Conservation (phyloP, 768 basidiomycete genomes). For the Epithele typhae region DNA sequence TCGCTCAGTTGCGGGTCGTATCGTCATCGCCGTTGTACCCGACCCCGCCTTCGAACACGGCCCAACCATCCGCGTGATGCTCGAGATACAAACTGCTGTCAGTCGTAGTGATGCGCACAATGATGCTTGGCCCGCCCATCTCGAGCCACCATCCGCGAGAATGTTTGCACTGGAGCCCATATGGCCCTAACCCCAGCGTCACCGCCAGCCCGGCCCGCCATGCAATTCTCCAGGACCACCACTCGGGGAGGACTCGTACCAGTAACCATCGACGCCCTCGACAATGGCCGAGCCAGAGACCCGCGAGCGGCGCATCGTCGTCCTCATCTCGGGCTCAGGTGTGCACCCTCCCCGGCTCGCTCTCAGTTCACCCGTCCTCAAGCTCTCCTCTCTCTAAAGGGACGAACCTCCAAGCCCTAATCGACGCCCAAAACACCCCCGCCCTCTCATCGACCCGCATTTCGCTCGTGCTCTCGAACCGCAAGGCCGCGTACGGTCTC, state of each 20-base stretch:
- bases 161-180: too few species aligned
- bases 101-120: too few species aligned
- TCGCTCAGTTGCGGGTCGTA: background rate
- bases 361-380: too few species aligned
- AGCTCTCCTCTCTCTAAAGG: constrained; percentile 41
- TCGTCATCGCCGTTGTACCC: background rate
- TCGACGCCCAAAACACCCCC: constrained; percentile 79
- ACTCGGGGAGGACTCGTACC: too few species aligned
- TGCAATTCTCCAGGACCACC: too few species aligned
- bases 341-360: constrained; percentile 2
- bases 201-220: too few species aligned
- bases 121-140: too few species aligned
- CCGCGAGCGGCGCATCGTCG: constrained; percentile 37
- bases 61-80: background rate
- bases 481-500: constrained; percentile 87
- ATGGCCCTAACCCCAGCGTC: too few species aligned
- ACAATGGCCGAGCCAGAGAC: constrained; percentile 1
- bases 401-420: constrained; percentile 93
- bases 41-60: background rate
- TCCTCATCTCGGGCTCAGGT: constrained; percentile 70
- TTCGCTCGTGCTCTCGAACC: constrained; percentile 83
- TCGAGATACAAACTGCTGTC: too few species aligned
- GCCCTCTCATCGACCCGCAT: constrained; percentile 69
- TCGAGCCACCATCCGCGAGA: too few species aligned
- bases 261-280: too few species aligned